Evolutionary conservation across 495 filamentous ascomycete species (phyloP), one percentile per base, ranked within the genome.

Genomic region (Talaromyces trachyspermus): DNA sequence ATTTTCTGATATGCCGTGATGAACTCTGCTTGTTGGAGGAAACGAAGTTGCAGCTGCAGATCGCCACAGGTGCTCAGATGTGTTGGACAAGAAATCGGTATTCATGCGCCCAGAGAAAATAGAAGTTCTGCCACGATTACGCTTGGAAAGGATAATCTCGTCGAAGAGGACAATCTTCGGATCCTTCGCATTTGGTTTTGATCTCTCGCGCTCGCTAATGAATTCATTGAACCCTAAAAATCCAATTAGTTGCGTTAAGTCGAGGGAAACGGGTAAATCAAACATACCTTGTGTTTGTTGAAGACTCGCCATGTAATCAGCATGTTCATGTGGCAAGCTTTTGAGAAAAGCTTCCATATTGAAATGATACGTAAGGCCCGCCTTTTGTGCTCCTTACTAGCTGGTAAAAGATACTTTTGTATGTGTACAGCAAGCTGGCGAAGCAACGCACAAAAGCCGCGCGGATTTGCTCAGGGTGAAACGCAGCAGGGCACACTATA

Each of bases 381-480:
- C 76, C 53, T 84, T 89, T 88, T 92, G 62, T 90, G 88, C 40
- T 95, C 88, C 46, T 77, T 79, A 5, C 73, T 82, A 5, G 92
- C 81, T 7, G 86, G 79, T 23, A 76, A 68, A 6, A 98, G 69
- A 54, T 81, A 85, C 59, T 89, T 89, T 95, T 81, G 65, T 98
- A 97, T 0, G 92, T 98, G 63, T 95, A 97, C 52, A 98, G 82
- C 49, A 98, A 74, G 61, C 88, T 94, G 20, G 92, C 90, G 54
- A 95, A 87, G 63, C 89, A 95, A 55, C 92, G 78, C 12, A 95
- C 88, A 58, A 98, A 97, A 0, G 92, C 88, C 7, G 92, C 90
- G 12, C 89, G 81, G 27, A 98, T 75, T 55, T 95, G 86, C 55
- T 96, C 91, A 2, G 88, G 73, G 48, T 88, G 82, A 74, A 98